These are phyloP conservation scores for Pseudogymnoascus sp. DNA, from an alignment of 2,329 filamentous ascomycete genomes.

Conservation along the genomic window DNA sequence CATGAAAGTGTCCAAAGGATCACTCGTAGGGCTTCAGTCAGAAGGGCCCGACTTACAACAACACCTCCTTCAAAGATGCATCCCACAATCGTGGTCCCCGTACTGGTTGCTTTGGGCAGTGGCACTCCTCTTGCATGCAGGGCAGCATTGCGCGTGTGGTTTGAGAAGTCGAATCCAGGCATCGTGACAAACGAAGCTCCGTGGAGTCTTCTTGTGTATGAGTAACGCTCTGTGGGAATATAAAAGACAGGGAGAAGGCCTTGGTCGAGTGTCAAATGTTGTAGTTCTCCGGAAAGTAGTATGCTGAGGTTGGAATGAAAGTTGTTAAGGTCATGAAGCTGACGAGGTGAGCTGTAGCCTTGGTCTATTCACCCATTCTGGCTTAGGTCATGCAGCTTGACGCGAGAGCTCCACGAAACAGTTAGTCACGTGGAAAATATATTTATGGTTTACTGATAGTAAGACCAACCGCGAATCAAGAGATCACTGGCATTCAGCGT, in stretches of 20 bases:
- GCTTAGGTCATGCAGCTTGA: constrained; percentile 3
- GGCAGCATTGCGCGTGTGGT: constrained; percentile 98
- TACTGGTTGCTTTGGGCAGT: constrained; percentile 94
- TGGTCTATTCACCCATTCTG: constrained; percentile 15
- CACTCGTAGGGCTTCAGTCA: background rate
- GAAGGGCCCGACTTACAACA: constrained; percentile 52
- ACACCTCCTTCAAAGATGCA: constrained; percentile 95
- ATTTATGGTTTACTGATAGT: constrained; percentile 6
- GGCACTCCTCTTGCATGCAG: constrained; percentile 91
- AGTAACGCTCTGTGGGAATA: background rate
- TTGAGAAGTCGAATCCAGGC: constrained; percentile 98
- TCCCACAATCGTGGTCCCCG: constrained; percentile 96
- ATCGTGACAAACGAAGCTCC: constrained; percentile 45
- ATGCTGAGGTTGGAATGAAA: constrained; percentile 18
- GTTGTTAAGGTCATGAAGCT: constrained; percentile 32
- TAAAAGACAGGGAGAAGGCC: background rate
- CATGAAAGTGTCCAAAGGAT: background rate
- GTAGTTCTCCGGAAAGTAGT: constrained; percentile 20
- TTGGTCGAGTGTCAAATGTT: constrained; percentile 4
- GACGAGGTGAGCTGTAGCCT: constrained; percentile 41
- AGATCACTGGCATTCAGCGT: constrained; percentile 3
- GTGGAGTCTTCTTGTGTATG: constrained; percentile 5
- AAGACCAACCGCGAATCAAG: background rate
- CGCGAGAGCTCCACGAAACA: constrained; percentile 7
- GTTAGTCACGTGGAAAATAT: background rate